Evolutionary conservation across 1,284 basidiomycete species (phyloP), one percentile per base, ranked within the genome.

Genomic region (Rhizopogon parksii): DNA sequence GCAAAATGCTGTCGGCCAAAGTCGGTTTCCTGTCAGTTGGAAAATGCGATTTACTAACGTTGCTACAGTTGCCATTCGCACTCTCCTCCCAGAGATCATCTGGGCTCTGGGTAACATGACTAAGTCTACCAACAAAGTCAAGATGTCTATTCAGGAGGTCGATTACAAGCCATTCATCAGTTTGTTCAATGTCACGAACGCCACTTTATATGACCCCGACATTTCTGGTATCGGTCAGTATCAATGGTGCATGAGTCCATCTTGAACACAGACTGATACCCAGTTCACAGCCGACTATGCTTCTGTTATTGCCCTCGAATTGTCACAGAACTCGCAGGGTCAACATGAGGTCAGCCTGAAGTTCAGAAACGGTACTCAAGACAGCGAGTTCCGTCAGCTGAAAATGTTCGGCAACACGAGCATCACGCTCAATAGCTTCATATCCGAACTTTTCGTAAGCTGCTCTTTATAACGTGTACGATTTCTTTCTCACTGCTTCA

Each of bases 161-260:
- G 71, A 74, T 48, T 80, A 79, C 66, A 78, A 78, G 61, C 79
- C 78, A 6, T 76, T 79, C 63, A 69, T 79, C 36, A 71, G 71
- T 47, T 59, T 78, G 30, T 73, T 77, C 66, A 76, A 73, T 53
- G 68, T 79, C 57, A 75, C 72, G 8, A 65, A 70, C 32, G 64
- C 71, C 9, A 66, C 68, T 1, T 52, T 63, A 21, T 57, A 59
- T 6, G 60, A 67, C 53, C 67, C 69, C 0, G 59, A 60, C 32
- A 56, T 74, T 27, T 54, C 61, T 40, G 71, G 68, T 15, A 71
- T 74, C 48, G 68, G 69, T 63, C 34, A 35, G 42, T 55, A 52
- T 7, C 36, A 12, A 42, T 11, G 14, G 11, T 37, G 27, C 49
- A 42, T 51, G 14, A 9, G 15, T 25, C 27, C 14, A 21, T 34